These are phyloP conservation scores for Kregervanrija delftensis DNA, from an alignment of 805 yeast species.

Conservation along the genomic window DNA sequence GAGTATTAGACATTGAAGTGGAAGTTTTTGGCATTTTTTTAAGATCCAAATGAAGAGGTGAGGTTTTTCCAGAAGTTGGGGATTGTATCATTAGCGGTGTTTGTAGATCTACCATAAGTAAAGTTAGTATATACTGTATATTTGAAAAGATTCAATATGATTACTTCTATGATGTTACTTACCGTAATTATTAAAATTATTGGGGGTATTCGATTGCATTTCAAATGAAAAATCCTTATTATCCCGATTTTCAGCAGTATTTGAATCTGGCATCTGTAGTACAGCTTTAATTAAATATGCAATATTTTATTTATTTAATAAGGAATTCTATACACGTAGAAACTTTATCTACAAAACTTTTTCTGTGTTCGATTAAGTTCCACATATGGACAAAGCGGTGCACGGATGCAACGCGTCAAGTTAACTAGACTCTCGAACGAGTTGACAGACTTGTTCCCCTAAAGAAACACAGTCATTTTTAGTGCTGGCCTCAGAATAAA, in stretches of 20 bases:
- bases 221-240: background rate
- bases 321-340: too few species aligned
- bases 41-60: conserved; percentile 15
- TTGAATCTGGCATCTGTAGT: too few species aligned
- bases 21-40: background rate
- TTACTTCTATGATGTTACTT: too few species aligned
- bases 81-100: conserved; percentile 6
- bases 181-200: too few species aligned
- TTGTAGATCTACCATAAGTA: background rate
- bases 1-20: background rate
- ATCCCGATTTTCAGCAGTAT: background rate
- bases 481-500: conserved; percentile 82
- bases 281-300: too few species aligned
- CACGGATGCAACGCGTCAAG: background rate
- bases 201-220: too few species aligned
- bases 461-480: conserved; percentile 40
- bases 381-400: too few species aligned
- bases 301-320: too few species aligned
- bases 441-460: conserved; percentile 31
- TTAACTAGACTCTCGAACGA: conserved; percentile 23
- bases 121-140: too few species aligned
- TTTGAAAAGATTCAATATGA: too few species aligned
- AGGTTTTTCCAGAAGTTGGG: conserved; percentile 20
- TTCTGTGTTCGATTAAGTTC: too few species aligned
- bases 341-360: too few species aligned